phyloP scores from a whole-genome alignment of 1,139 yeast genomes.

The Taiozyma onychis region DNA sequence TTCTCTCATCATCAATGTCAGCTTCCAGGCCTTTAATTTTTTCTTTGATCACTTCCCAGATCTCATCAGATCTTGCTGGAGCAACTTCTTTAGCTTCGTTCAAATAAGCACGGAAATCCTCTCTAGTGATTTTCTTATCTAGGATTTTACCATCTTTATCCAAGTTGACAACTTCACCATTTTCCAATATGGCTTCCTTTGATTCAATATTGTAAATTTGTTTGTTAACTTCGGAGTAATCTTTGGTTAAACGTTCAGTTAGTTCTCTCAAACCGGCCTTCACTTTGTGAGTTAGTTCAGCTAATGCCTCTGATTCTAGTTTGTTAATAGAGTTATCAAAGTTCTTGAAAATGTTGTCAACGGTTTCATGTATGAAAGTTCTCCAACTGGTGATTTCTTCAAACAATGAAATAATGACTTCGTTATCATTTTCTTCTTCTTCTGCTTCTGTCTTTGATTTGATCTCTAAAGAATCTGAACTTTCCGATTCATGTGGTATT shows the following conservation, averaged over 20 bases:
- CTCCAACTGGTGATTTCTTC: slow-evolving; percentile 24
- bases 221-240: slow-evolving; percentile 41
- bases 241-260: slow-evolving; percentile 36
- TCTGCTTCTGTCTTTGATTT: slow-evolving; percentile 1
- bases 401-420: slow-evolving; percentile 13
- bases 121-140: slow-evolving; percentile 42
- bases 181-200: slow-evolving; percentile 35
- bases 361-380: slow-evolving; percentile 19
- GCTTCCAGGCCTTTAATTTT: slow-evolving; percentile 35
- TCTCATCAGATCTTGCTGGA: slow-evolving; percentile 32
- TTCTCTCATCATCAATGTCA: slow-evolving; percentile 41
- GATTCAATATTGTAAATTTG: slow-evolving; percentile 46
- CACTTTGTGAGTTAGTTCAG: slow-evolving; percentile 32
- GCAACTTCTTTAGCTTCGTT: slow-evolving; percentile 31
- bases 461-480: neutral
- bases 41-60: slow-evolving; percentile 30
- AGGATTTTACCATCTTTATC: slow-evolving; percentile 29
- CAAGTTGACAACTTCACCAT: slow-evolving; percentile 32
- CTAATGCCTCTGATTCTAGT: slow-evolving; percentile 31
- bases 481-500: slow-evolving; percentile 1
- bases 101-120: slow-evolving; percentile 48
- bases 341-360: slow-evolving; percentile 20
- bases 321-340: slow-evolving; percentile 28
- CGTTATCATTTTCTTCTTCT: neutral
- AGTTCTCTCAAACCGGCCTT: slow-evolving; percentile 37